Percentiles rank a stretch among this genome's conserved stretches.
These are phyloP conservation scores for Ceratobasidium sp. DNA, from an alignment of 1,284 basidiomycete species.

Conservation along the genomic window DNA sequence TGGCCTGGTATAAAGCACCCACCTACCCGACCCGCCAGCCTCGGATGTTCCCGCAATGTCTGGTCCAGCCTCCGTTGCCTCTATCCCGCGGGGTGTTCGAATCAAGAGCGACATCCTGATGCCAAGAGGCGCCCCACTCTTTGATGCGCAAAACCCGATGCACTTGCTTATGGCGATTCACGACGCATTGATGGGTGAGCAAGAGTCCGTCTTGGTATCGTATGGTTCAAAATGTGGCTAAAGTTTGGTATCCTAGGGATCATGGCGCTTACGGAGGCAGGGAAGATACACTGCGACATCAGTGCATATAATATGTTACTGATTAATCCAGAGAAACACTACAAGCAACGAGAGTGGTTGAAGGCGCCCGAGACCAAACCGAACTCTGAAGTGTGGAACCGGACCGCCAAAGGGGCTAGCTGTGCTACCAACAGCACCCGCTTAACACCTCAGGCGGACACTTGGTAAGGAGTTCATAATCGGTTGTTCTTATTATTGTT, in stretches of 20 bases:
- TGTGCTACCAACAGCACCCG: background rate
- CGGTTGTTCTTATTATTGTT: background rate
- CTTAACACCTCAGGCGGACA: too few species aligned
- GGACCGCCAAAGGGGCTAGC: background rate
- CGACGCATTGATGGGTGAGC: conserved; percentile 6
- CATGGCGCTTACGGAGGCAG: conserved; percentile 17
- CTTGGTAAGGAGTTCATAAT: background rate
- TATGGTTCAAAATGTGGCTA: background rate
- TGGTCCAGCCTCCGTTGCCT: too few species aligned
- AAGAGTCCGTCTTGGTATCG: background rate
- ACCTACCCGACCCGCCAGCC: background rate
- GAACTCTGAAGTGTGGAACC: background rate
- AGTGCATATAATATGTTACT: conserved; percentile 10
- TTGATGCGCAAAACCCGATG: background rate
- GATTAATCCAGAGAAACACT: background rate
- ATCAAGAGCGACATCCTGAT: conserved; percentile 19
- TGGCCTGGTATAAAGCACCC: background rate
- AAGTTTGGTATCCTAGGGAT: background rate
- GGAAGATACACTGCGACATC: conserved; percentile 20
- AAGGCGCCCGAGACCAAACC: background rate
- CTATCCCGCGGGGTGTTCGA: background rate
- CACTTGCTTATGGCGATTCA: conserved; percentile 19
- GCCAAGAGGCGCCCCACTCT: background rate
- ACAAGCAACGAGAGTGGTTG: background rate
- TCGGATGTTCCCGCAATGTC: too few species aligned